phyloP scores from a whole-genome alignment of 163 green algal genomes.

The Botryococcus braunii region DNA sequence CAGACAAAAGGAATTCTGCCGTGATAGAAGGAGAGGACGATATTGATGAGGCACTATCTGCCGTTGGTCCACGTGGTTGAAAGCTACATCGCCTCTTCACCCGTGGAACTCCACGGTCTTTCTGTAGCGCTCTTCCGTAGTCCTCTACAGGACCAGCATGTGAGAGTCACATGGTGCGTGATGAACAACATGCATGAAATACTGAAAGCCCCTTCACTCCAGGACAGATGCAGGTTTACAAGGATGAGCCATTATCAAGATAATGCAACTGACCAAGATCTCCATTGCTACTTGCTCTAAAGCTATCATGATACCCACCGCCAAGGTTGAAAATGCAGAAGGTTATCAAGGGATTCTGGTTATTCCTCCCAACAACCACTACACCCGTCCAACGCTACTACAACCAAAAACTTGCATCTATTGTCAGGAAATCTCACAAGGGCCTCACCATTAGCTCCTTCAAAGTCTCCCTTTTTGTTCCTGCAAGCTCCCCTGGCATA shows the following conservation, averaged over 20 bases:
- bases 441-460: slow-evolving; percentile 62
- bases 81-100: not conserved
- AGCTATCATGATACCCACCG: not conserved
- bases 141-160: slow-evolving; percentile 40
- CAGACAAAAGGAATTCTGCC: no score
- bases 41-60: no score
- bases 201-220: not conserved
- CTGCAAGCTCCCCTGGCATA: slow-evolving; percentile 62
- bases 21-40: no score
- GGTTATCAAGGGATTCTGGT: not conserved
- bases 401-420: not conserved
- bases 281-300: not conserved
- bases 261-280: not conserved
- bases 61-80: no score
- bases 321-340: not conserved
- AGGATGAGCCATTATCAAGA: not conserved
- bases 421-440: no score
- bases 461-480: slow-evolving; percentile 57
- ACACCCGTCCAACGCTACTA: not conserved
- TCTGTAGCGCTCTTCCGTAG: slow-evolving; percentile 51
- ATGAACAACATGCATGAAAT: not conserved
- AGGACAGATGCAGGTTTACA: not conserved
- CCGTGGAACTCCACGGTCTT: slow-evolving; percentile 28
- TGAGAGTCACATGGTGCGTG: not conserved
- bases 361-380: not conserved